These are phyloP conservation scores for Acmispon strigosus DNA, from an alignment of 306 rosid species.

Conservation along the genomic window DNA sequence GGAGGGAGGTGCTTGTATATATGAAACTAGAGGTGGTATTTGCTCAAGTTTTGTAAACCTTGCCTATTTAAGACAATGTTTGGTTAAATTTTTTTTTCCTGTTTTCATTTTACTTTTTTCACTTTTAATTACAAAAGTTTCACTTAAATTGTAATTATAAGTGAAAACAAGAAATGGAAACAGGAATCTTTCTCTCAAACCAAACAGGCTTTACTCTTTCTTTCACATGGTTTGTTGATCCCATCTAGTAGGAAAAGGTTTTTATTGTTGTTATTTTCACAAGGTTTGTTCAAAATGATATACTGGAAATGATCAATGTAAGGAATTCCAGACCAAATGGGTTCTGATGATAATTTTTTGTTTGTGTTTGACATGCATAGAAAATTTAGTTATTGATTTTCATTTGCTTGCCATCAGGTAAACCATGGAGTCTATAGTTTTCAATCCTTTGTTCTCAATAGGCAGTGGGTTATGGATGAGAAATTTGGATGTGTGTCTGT, in stretches of 20 bases:
- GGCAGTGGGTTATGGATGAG: neutral
- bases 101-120: neutral
- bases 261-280: too few relatives aligned
- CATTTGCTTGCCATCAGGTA: neutral
- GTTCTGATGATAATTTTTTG: neutral
- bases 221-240: neutral
- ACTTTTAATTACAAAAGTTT: neutral
- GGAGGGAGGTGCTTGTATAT: neutral
- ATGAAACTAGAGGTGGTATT: neutral
- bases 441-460: neutral
- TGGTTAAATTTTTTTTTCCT: neutral
- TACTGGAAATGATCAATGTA: neutral
- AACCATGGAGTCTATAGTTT: neutral
- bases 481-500: neutral
- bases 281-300: neutral
- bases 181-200: neutral
- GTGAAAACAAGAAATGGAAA: neutral
- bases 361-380: neutral
- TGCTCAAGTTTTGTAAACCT: neutral
- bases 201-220: neutral
- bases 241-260: neutral
- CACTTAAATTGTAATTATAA: neutral
- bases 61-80: neutral
- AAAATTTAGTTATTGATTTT: neutral
- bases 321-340: neutral